Conservation (phyloP, 768 basidiomycete species). For the Termitomyces titanicus region DNA sequence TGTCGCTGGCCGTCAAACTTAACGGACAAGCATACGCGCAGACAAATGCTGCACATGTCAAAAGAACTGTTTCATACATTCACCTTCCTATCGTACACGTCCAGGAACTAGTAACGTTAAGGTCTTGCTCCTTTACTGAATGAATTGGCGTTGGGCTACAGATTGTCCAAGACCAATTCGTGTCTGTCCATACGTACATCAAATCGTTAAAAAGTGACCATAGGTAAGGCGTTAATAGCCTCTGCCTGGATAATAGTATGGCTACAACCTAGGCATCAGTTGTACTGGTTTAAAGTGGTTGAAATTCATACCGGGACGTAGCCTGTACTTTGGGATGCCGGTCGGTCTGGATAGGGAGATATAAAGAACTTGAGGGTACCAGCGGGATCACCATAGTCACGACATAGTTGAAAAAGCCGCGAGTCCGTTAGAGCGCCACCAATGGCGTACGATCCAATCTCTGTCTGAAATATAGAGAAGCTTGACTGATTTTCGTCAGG, state of each 20-base stretch:
- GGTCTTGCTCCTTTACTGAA: not conserved
- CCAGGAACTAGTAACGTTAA: conserved; percentile 8
- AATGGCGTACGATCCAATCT: conserved; percentile 42
- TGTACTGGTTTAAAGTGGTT: not conserved
- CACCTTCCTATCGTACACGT: conserved; percentile 19
- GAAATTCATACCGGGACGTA: conserved; percentile 14
- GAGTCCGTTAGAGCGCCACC: conserved; percentile 38
- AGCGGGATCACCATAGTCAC: conserved; percentile 40
- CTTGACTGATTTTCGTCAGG: conserved; percentile 34
- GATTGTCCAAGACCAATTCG: not conserved
- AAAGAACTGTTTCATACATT: conserved; percentile 12
- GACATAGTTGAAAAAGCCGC: conserved; percentile 38
- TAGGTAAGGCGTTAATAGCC: conserved; percentile 4
- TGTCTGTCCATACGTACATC: not conserved
- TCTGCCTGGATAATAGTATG: conserved; percentile 8
- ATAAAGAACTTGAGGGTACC: conserved; percentile 51
- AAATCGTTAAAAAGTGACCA: not conserved
- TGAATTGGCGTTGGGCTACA: not conserved
- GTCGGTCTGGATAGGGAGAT: conserved; percentile 41
- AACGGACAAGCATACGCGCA: conserved; percentile 2
- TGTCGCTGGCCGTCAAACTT: conserved; percentile 10
- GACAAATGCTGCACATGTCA: not conserved
- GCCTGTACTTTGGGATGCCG: conserved; percentile 21
- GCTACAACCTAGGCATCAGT: conserved; percentile 2
- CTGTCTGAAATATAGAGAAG: conserved; percentile 45